A percentile compares a stretch with the other conserved stretches of the same genome.
These are phyloP conservation scores for Blastocystis sp. DNA, from an alignment of 352 stramenopile species.

Conservation along the genomic window DNA sequence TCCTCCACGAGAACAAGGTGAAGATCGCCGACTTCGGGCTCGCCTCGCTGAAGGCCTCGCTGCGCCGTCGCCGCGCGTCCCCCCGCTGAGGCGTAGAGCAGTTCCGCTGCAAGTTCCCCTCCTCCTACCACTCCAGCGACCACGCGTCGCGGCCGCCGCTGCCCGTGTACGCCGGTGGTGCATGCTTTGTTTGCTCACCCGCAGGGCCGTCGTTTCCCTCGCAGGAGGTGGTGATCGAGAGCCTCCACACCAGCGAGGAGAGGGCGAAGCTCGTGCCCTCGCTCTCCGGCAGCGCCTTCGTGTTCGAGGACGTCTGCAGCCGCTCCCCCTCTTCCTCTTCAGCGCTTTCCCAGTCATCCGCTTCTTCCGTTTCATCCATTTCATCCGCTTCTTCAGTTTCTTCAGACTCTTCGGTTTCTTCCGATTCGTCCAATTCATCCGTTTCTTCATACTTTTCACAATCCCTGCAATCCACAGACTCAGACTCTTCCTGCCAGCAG, in stretches of 20 bases:
- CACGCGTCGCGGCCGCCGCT: background rate
- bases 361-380: background rate
- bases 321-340: background rate
- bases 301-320: background rate
- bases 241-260: background rate
- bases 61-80: background rate
- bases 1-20: slow-evolving; percentile 78
- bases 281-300: background rate
- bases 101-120: slow-evolving; percentile 16
- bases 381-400: too few relatives aligned
- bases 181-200: background rate
- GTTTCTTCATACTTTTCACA: background rate
- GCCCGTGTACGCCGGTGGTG: background rate
- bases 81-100: background rate
- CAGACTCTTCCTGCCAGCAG: background rate
- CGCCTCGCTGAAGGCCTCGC: slow-evolving; percentile 21
- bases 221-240: background rate
- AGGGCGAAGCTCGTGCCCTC: background rate
- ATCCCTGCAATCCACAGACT: background rate
- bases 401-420: slow-evolving; percentile 7
- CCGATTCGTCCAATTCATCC: background rate
- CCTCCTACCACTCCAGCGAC: background rate
- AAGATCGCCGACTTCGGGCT: slow-evolving; percentile 64
- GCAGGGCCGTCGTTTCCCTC: background rate
- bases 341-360: background rate